Evolutionary conservation across 306 rosid species (phyloP).

Genomic region (Cicer judaicum): DNA sequence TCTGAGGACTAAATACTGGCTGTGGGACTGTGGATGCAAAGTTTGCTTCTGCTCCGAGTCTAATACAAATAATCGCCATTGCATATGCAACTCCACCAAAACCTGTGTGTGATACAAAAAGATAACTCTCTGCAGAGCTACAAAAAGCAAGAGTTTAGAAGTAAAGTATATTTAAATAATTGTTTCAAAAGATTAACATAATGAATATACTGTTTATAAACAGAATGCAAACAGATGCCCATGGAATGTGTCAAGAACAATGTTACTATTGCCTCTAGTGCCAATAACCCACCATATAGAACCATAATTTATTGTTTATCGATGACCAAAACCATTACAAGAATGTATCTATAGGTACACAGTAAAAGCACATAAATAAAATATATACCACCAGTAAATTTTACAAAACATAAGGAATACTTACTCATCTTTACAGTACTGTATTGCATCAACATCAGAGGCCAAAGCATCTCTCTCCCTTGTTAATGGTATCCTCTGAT

Average conservation of each 20-base stretch:
- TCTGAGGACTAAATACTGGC: conserved; percentile 50
- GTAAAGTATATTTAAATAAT: conserved; percentile 30
- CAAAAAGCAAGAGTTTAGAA: conserved; percentile 45
- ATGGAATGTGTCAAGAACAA: conserved; percentile 13
- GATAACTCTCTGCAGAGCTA: conserved; percentile 85
- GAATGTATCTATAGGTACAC: conserved; percentile 33
- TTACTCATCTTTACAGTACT: conserved; percentile 73
- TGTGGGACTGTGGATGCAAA: conserved; percentile 56
- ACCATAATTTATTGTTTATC: not conserved
- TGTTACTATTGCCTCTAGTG: conserved; percentile 31
- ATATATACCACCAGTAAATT: conserved; percentile 6
- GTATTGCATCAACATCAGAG: conserved; percentile 85
- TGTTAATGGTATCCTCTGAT: conserved; percentile 78
- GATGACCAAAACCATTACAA: conserved; percentile 23
- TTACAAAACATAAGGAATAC: conserved; percentile 20
- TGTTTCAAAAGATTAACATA: conserved; percentile 24
- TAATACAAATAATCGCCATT: conserved; percentile 79
- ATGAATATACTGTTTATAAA: conserved; percentile 26
- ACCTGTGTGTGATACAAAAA: conserved; percentile 89
- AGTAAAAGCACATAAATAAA: conserved; percentile 11
- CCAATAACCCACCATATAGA: conserved; percentile 15
- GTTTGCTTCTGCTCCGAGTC: conserved; percentile 61
- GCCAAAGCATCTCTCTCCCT: conserved; percentile 83
- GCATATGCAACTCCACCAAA: conserved; percentile 95
- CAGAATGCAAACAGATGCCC: conserved; percentile 1